A percentile compares a stretch with the other conserved stretches of the same genome.
These are phyloP conservation scores for Beauveria australis DNA, from an alignment of 2,329 filamentous ascomycete genomes.

Conservation along the genomic window DNA sequence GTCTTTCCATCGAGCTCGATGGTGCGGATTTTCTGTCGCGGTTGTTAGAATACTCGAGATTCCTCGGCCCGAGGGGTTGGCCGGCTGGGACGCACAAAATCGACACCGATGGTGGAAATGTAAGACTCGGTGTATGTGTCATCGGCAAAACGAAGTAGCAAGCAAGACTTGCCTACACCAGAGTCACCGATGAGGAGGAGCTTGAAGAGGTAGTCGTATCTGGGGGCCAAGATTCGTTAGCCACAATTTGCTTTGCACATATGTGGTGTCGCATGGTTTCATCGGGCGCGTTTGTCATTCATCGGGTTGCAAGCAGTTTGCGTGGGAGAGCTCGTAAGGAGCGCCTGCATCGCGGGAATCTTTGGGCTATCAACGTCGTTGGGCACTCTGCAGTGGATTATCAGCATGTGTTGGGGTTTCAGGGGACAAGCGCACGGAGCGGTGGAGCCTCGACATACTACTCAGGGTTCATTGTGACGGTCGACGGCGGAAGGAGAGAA, in stretches of 20 bases:
- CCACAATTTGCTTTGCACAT: background rate
- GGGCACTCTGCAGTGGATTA: conserved; percentile 11
- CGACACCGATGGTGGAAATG: conserved; percentile 98
- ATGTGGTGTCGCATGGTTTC: conserved; percentile 7
- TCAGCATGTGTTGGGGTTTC: conserved; percentile 17
- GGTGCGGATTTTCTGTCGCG: conserved; percentile 87
- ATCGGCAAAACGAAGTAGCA: conserved; percentile 95
- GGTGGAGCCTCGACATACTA: conserved; percentile 54
- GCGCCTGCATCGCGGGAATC: background rate
- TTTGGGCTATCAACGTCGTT: background rate
- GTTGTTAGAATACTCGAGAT: background rate
- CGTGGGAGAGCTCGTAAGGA: background rate
- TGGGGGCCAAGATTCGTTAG: conserved; percentile 33
- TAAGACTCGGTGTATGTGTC: conserved; percentile 99
- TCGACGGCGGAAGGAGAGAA: conserved; percentile 2
- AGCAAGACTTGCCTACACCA: conserved; percentile 98
- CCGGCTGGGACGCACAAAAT: conserved; percentile 67
- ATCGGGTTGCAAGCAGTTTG: background rate
- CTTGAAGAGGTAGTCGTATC: conserved; percentile 99
- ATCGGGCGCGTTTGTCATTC: background rate
- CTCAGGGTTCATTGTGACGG: conserved; percentile 79
- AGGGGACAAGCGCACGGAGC: conserved; percentile 14
- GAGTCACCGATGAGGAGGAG: conserved; percentile 99
- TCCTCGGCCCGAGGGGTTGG: background rate
- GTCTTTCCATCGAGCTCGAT: conserved; percentile 99